Conservation (phyloP, 306 rosid genomes). For the Cucurbita pepo region DNA sequence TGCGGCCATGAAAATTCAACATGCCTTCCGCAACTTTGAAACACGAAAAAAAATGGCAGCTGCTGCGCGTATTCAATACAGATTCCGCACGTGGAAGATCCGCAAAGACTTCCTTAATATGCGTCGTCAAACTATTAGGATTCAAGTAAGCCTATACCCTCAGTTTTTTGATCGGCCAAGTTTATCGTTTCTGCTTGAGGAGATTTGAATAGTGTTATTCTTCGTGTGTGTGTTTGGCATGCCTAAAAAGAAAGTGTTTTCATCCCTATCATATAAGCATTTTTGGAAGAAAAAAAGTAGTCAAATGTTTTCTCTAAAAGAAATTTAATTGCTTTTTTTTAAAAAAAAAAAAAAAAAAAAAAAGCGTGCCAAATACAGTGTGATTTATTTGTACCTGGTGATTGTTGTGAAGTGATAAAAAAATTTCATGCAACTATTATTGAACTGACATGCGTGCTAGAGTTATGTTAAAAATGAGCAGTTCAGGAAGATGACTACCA, state of each 20-base stretch:
- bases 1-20: slow-evolving; percentile 95
- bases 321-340: background rate
- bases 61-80: slow-evolving; percentile 74
- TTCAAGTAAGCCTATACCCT: slow-evolving; percentile 53
- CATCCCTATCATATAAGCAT: background rate
- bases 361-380: background rate
- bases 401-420: background rate
- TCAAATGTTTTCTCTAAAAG: background rate
- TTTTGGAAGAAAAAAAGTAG: background rate
- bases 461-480: background rate
- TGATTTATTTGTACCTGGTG: background rate
- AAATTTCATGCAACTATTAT: background rate
- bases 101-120: slow-evolving; percentile 60
- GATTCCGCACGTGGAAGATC: slow-evolving; percentile 74
- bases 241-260: background rate
- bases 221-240: background rate
- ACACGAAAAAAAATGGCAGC: slow-evolving; percentile 43
- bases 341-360: too few species aligned
- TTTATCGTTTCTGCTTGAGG: background rate
- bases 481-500: slow-evolving; percentile 12
- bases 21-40: slow-evolving; percentile 68
- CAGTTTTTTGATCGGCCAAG: background rate
- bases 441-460: background rate
- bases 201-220: background rate
- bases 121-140: slow-evolving; percentile 71